Conservation (phyloP, 352 stramenopile species). For the Phytophthora litchii region DNA sequence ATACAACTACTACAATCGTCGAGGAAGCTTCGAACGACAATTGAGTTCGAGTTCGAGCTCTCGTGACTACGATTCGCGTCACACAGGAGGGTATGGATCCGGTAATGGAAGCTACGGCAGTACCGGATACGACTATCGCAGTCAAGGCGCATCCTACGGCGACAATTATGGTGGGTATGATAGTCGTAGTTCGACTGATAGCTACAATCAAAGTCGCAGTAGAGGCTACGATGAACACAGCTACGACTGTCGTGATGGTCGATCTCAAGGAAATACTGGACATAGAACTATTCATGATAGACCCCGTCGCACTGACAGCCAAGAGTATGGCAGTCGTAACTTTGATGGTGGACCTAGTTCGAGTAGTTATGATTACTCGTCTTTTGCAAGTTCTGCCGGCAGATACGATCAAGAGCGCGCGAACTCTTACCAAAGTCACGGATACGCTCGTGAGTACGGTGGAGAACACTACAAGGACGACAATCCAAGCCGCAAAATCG, state of each 20-base stretch:
- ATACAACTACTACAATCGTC: conserved; percentile 5
- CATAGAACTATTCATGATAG: not conserved
- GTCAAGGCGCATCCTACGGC: conserved; percentile 13
- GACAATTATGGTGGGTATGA: not conserved
- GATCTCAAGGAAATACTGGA: too few relatives aligned
- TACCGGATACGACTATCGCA: conserved; percentile 8
- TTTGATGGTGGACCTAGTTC: conserved; percentile 2
- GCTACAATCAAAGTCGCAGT: conserved; percentile 1
- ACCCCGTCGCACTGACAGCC: not conserved
- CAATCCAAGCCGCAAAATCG: not conserved
- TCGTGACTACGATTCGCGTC: conserved; percentile 5
- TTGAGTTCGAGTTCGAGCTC: conserved; percentile 9
- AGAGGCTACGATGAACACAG: not conserved
- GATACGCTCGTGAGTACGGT: not conserved
- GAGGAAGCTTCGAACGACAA: conserved; percentile 2
- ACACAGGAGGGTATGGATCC: not conserved
- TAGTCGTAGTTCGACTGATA: conserved; percentile 4
- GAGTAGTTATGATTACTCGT: conserved; percentile 9
- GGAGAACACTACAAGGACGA: conserved; percentile 5
- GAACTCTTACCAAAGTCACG: not conserved
- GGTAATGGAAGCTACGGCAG: conserved; percentile 2
- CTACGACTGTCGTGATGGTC: not conserved
- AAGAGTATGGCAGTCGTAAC: conserved; percentile 4
- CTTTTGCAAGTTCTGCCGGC: not conserved
- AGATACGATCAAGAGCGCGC: conserved; percentile 15